Conservation (phyloP, 2,329 filamentous ascomycete genomes). For the Scleromitrula shiraiana region DNA sequence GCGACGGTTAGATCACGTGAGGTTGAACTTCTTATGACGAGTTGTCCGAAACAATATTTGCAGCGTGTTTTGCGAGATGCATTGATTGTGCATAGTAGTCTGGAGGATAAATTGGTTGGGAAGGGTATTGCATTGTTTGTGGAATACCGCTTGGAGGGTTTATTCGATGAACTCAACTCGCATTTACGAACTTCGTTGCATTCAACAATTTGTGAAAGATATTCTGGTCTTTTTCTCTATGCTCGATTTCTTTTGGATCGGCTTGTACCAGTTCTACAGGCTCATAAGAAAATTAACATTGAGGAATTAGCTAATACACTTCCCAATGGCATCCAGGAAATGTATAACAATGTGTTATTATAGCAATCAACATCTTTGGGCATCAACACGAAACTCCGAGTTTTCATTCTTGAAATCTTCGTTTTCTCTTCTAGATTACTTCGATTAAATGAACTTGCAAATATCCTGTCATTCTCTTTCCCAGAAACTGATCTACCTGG, state of each 20-base stretch:
- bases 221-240: conserved; percentile 1
- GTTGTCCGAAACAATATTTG: conserved; percentile 31
- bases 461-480: background rate
- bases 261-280: background rate
- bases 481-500: background rate
- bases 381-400: conserved; percentile 10
- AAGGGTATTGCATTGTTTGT: conserved; percentile 23
- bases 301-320: background rate
- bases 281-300: background rate
- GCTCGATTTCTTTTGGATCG: background rate
- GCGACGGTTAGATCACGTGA: conserved; percentile 25
- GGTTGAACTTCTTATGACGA: conserved; percentile 38
- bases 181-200: background rate
- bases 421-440: conserved; percentile 19
- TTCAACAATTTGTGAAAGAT: background rate
- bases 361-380: conserved; percentile 9
- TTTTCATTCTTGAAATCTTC: conserved; percentile 15
- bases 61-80: conserved; percentile 28
- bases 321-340: conserved; percentile 21
- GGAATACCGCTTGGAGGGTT: background rate
- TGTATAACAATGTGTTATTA: conserved; percentile 20
- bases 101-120: conserved; percentile 33
- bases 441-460: conserved; percentile 10
- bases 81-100: conserved; percentile 28
- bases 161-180: background rate